Conservation (phyloP, 257 asterid genomes). For the Solanum pimpinellifolium region DNA sequence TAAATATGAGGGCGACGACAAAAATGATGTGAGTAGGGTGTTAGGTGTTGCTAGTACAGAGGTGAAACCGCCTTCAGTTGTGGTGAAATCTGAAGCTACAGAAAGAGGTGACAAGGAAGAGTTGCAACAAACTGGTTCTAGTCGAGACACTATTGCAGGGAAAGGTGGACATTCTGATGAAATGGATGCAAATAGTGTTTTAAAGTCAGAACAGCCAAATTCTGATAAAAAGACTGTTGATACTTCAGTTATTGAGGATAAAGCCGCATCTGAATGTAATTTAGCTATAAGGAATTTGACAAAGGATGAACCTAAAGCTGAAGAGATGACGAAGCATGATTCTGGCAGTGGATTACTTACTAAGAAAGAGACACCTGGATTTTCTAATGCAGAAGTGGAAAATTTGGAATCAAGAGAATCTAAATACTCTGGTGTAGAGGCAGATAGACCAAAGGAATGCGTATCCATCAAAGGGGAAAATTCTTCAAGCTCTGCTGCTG, state of each 20-base stretch:
- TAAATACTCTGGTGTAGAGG: slow-evolving; percentile 1
- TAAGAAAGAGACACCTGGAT: slow-evolving; percentile 3
- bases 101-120: slow-evolving; percentile 9
- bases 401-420: slow-evolving; percentile 9
- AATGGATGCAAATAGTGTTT: background rate
- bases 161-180: slow-evolving; percentile 4
- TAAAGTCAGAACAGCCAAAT: background rate
- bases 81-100: slow-evolving; percentile 2
- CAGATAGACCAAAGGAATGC: slow-evolving; percentile 3
- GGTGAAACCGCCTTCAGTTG: background rate
- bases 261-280: background rate
- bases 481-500: background rate
- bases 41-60: background rate
- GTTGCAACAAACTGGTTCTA: slow-evolving; percentile 3
- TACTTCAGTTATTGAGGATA: background rate
- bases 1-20: slow-evolving; percentile 6
- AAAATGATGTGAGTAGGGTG: slow-evolving; percentile 2
- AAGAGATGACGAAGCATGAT: background rate
- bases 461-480: background rate
- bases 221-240: background rate
- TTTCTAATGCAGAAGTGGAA: slow-evolving; percentile 10
- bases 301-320: background rate
- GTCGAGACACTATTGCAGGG: background rate
- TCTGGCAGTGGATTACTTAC: background rate
- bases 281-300: background rate